Base-by-base conservation (phyloP, 2,329 filamentous ascomycete species). In the Lomentospora prolificans region DNA sequence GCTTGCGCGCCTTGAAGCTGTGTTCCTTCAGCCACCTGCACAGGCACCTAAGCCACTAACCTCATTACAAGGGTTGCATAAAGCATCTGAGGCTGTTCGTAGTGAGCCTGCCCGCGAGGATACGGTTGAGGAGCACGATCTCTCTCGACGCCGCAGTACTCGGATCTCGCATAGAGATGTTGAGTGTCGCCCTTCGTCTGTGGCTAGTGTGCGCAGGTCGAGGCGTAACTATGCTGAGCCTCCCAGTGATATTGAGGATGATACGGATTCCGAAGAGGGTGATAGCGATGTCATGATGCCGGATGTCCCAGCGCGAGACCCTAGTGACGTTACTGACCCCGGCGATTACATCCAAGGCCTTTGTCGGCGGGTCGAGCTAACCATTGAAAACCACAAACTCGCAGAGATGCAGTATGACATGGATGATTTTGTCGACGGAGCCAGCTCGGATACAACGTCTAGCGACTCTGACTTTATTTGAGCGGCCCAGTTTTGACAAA, bases 341-440 rank as follows among this genome's bases (percentile, higher is more conserved):
- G 59, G 60, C 14, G 59, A 61, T 1, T 75, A 76, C 57, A 69
- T 85, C 25, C 87, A 91, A 58, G 86, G 86, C 1, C 75, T 85
- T 60, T 92, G 87, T 63, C 77, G 84, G 41, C 75, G 82, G 4
- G 86, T 91, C 17, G 80, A 87, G 58, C 78, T 91, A 46, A 73
- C 81, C 48, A 84, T 91, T 61, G 88, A 91, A 67, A 91, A 91
- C 65, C 80, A 88, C 64, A 84, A 89, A 58, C 83, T 84, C 4
- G 76, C 77, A 2, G 87, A 90, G 69, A 71, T 78, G 24, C 82
- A 86, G 58, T 88, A 78, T 60, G 78, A 77, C 22, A 88, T 90
- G 74, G 81, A 78, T 1, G 87, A 92, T 65, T 91, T 92, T 62
- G 67, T 88, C 12, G 69, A 87, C 68, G 70, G 74, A 3, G 75